Evolutionary conservation across 495 filamentous ascomycete species (phyloP).

Genomic region (Corynascus novoguineensis): DNA sequence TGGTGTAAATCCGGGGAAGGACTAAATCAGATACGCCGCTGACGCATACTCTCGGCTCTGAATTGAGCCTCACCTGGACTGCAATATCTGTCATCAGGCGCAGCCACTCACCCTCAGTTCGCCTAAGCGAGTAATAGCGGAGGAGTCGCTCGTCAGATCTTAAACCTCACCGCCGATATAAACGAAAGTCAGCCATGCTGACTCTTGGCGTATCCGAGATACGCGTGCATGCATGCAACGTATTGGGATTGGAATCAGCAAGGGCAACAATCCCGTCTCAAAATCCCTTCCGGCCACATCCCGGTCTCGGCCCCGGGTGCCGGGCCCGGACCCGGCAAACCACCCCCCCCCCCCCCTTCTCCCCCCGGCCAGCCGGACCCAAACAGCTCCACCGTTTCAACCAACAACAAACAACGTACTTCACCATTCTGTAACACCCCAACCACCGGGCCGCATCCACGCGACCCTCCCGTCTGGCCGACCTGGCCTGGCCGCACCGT

Average conservation of each 20-base stretch:
- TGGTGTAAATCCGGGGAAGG: background rate
- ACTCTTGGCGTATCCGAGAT: no score
- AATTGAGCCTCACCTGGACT: background rate
- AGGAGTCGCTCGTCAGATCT: no score
- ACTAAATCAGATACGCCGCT: background rate
- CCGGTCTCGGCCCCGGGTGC: no score
- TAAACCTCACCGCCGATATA: background rate
- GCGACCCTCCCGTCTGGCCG: slow-evolving; percentile 1
- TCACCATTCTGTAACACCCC: background rate
- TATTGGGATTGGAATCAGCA: no score
- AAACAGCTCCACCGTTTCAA: background rate
- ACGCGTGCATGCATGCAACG: no score
- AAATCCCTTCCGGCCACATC: no score
- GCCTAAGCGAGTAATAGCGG: background rate
- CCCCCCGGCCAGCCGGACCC: background rate
- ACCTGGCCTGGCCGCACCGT: background rate
- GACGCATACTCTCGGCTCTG: background rate
- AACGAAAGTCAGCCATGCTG: background rate
- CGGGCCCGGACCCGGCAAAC: no score
- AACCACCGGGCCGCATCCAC: background rate
- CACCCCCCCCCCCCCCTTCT: background rate
- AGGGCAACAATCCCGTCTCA: no score
- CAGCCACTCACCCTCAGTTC: background rate
- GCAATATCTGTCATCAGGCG: background rate
- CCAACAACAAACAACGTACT: background rate